These are phyloP conservation scores for Pythium utonaiense DNA, from an alignment of 352 stramenopile genomes.

Conservation along the genomic window DNA sequence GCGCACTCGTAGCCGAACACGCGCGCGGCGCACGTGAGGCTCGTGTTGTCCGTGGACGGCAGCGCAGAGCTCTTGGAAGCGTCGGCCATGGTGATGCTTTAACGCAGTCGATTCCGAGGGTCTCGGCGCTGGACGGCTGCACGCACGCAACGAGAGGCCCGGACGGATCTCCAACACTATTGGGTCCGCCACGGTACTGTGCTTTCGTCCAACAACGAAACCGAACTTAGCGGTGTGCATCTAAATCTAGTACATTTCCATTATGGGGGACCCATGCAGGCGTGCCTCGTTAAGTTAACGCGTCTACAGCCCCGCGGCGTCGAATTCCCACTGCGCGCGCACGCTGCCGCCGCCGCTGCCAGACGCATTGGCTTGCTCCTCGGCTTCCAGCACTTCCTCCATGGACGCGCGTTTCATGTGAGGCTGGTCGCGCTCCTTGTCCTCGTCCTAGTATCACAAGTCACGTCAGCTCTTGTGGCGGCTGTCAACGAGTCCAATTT, in stretches of 20 bases:
- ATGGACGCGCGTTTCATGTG: conserved; percentile 78
- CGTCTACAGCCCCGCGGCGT: conserved; percentile 28
- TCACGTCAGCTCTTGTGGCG: too few relatives aligned
- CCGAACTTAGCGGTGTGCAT: not conserved
- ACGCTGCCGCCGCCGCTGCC: conserved; percentile 49
- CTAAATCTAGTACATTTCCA: conserved; percentile 23
- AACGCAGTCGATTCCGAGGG: conserved; percentile 13
- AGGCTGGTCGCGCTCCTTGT: conserved; percentile 79
- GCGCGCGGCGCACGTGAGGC: conserved; percentile 78
- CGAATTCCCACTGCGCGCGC: conserved; percentile 84
- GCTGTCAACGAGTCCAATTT: not conserved
- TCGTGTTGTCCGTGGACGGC: conserved; percentile 85
- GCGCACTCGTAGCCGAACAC: conserved; percentile 83
- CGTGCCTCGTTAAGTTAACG: conserved; percentile 4
- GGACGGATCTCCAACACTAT: conserved; percentile 8
- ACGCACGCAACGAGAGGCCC: conserved; percentile 20
- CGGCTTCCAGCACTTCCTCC: conserved; percentile 79
- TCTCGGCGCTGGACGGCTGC: conserved; percentile 13
- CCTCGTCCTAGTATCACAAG: conserved; percentile 53
- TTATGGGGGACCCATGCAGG: not conserved
- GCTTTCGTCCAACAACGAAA: not conserved
- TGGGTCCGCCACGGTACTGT: conserved; percentile 14
- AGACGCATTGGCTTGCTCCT: conserved; percentile 64
- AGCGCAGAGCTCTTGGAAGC: conserved; percentile 45
- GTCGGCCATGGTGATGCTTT: conserved; percentile 37